These are phyloP conservation scores for Coprinopsis strossmayeri DNA, from an alignment of 768 basidiomycete genomes.

Conservation along the genomic window DNA sequence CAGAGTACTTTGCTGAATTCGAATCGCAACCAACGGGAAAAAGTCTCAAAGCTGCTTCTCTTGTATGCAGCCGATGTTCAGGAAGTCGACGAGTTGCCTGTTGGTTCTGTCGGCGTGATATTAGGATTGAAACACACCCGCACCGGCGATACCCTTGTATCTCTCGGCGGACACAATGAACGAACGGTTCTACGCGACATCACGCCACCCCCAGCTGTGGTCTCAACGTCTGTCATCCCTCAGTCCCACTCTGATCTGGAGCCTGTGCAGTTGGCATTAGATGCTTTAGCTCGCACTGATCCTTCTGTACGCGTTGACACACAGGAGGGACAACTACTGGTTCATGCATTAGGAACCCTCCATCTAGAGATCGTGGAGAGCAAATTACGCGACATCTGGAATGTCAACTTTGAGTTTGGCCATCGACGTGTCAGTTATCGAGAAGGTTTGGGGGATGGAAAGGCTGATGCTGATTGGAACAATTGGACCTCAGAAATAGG, in stretches of 20 bases:
- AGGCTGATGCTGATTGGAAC: slow-evolving; percentile 27
- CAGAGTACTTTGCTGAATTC: slow-evolving; percentile 59
- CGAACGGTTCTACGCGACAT: slow-evolving; percentile 52
- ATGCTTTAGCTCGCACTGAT: slow-evolving; percentile 73
- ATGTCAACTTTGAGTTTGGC: slow-evolving; percentile 71
- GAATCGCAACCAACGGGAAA: slow-evolving; percentile 64
- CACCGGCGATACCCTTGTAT: slow-evolving; percentile 80
- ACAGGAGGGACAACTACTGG: slow-evolving; percentile 77
- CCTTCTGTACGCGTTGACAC: slow-evolving; percentile 79
- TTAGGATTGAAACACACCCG: slow-evolving; percentile 79
- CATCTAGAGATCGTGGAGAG: slow-evolving; percentile 88
- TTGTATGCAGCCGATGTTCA: slow-evolving; percentile 71
- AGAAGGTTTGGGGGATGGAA: slow-evolving; percentile 42
- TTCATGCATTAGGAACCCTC: slow-evolving; percentile 79
- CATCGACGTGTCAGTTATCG: slow-evolving; percentile 75
- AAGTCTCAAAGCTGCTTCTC: slow-evolving; percentile 65
- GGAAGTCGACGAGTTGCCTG: slow-evolving; percentile 75
- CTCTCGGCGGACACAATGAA: slow-evolving; percentile 33
- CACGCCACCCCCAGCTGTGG: slow-evolving; percentile 73
- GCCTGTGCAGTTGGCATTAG: slow-evolving; percentile 71
- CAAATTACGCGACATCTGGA: slow-evolving; percentile 77
- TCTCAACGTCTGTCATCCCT: slow-evolving; percentile 78
- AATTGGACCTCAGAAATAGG: slow-evolving; percentile 59
- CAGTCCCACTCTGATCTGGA: slow-evolving; percentile 73
- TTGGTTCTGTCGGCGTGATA: slow-evolving; percentile 80